Evolutionary conservation across 2,329 filamentous ascomycete genomes (phyloP).

Genomic region (Penicillium glabrum): DNA sequence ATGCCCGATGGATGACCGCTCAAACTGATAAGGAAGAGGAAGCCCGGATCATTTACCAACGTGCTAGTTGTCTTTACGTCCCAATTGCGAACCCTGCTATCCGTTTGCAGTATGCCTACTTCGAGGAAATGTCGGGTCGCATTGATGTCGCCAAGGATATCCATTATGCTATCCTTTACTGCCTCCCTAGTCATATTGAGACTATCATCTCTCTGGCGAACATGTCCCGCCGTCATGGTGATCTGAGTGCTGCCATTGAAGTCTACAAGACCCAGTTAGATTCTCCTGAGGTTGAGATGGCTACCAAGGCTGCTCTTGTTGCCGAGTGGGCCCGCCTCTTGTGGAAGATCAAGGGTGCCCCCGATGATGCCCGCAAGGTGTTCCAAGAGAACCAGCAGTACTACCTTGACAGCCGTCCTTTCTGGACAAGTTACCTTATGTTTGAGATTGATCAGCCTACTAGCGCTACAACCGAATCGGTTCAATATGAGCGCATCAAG

Average conservation of each 20-base stretch:
- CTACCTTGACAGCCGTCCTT: slow-evolving; percentile 80
- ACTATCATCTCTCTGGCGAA: slow-evolving; percentile 87
- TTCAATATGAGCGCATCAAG: slow-evolving; percentile 73
- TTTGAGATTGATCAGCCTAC: slow-evolving; percentile 87
- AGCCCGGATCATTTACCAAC: slow-evolving; percentile 85
- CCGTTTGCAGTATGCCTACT: slow-evolving; percentile 87
- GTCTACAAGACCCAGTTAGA: slow-evolving; percentile 81
- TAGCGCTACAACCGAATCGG: slow-evolving; percentile 60
- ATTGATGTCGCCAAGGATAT: slow-evolving; percentile 79
- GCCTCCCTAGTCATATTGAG: slow-evolving; percentile 79
- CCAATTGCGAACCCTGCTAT: slow-evolving; percentile 82
- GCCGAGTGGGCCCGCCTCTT: slow-evolving; percentile 84
- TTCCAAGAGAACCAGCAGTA: slow-evolving; percentile 80
- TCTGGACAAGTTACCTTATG: slow-evolving; percentile 85
- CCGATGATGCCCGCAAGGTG: slow-evolving; percentile 77
- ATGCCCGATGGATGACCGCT: slow-evolving; percentile 86
- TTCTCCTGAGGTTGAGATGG: slow-evolving; percentile 67
- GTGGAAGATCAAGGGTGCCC: slow-evolving; percentile 82
- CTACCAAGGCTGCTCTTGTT: slow-evolving; percentile 81
- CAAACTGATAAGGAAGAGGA: slow-evolving; percentile 83
- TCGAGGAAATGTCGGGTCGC: slow-evolving; percentile 82
- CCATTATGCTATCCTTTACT: slow-evolving; percentile 74
- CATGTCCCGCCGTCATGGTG: slow-evolving; percentile 76
- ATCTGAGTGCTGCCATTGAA: slow-evolving; percentile 79
- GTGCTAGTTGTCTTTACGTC: slow-evolving; percentile 80